phyloP scores from a whole-genome alignment of 1,284 basidiomycete genomes.

The Irpex sp. region DNA sequence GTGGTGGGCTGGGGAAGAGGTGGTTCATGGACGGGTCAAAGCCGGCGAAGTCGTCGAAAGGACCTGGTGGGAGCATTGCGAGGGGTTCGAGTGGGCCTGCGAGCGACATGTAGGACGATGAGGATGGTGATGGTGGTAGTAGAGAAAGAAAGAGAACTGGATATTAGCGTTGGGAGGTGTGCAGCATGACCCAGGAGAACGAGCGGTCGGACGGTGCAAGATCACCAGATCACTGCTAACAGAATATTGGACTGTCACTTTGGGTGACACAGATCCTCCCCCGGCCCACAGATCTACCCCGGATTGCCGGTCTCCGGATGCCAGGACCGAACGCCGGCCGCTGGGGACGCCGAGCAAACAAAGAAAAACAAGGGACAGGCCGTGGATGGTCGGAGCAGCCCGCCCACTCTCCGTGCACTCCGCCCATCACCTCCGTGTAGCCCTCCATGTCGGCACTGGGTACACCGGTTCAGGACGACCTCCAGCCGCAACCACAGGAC shows the following conservation, averaged over 20 bases:
- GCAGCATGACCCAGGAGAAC: neutral
- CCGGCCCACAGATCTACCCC: neutral
- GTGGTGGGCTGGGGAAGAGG: constrained; percentile 51
- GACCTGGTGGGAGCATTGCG: constrained; percentile 27
- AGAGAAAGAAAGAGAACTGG: neutral
- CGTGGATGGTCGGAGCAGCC: constrained; percentile 20
- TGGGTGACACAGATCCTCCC: neutral
- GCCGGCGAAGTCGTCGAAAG: constrained; percentile 57
- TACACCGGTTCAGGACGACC: constrained; percentile 57
- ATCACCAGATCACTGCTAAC: neutral
- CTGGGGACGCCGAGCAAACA: neutral
- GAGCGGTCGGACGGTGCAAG: neutral
- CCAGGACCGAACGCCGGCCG: constrained; percentile 18
- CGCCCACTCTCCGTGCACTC: constrained; percentile 26
- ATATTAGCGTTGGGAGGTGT: neutral
- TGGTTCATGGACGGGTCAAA: constrained; percentile 52
- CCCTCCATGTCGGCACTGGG: constrained; percentile 66
- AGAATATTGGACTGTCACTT: neutral
- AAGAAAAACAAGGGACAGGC: neutral
- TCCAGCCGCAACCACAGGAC: constrained; percentile 50
- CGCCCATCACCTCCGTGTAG: constrained; percentile 10
- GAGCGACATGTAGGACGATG: constrained; percentile 1
- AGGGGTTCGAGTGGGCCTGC: constrained; percentile 4
- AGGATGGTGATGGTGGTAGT: constrained; percentile 1
- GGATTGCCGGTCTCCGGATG: neutral